These are phyloP conservation scores for Lyophyllum atratum DNA, from an alignment of 768 basidiomycete species.

Conservation along the genomic window DNA sequence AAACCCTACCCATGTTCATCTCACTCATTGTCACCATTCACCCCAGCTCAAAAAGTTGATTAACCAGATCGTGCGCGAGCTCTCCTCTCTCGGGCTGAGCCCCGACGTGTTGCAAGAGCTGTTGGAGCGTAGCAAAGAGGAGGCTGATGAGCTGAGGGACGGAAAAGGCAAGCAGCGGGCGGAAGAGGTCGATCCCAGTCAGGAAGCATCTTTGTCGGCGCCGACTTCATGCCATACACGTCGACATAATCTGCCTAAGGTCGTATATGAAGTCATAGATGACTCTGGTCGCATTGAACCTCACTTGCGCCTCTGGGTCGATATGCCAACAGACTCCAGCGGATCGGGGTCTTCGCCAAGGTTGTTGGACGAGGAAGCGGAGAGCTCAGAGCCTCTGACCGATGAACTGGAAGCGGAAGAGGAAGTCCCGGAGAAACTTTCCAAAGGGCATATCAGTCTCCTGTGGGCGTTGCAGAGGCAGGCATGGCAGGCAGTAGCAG, in stretches of 20 bases:
- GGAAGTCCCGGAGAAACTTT: background rate
- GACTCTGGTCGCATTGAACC: constrained; percentile 54
- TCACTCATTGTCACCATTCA: background rate
- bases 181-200: constrained; percentile 2
- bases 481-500: background rate
- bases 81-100: constrained; percentile 66
- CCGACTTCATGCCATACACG: background rate
- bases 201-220: background rate
- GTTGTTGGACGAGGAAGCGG: constrained; percentile 14
- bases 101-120: constrained; percentile 50
- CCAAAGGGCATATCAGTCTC: constrained; percentile 16
- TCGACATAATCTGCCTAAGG: constrained; percentile 22
- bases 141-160: constrained; percentile 15
- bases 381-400: background rate
- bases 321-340: constrained; percentile 19
- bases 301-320: constrained; percentile 54
- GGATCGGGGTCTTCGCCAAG: constrained; percentile 9
- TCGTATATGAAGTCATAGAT: constrained; percentile 60
- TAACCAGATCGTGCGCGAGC: constrained; percentile 77
- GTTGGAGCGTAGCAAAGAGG: constrained; percentile 23
- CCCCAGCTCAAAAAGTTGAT: constrained; percentile 89
- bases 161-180: constrained; percentile 22
- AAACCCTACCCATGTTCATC: background rate
- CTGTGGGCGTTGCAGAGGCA: constrained; percentile 26
- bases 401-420: constrained; percentile 14